Conservation (phyloP, 2,329 filamentous ascomycete species). For the Fusarium buharicum region DNA sequence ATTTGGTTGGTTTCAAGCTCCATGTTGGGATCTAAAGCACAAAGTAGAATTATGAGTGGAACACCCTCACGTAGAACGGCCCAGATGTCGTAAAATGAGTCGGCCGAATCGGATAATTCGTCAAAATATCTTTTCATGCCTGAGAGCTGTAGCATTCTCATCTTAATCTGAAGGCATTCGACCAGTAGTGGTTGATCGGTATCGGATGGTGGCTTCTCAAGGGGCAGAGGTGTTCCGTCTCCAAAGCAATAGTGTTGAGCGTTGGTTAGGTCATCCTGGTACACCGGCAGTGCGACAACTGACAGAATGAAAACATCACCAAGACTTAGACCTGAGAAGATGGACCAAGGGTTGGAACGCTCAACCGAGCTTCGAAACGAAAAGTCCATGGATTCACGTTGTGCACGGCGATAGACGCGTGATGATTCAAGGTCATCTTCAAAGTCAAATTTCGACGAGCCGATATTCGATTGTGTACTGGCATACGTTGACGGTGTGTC, state of each 20-base stretch:
- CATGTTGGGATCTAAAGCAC: no score
- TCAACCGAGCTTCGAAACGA: slow-evolving; percentile 17
- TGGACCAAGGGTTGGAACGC: slow-evolving; percentile 1
- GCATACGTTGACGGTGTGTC: not conserved
- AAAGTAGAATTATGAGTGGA: not conserved
- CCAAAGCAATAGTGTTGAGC: slow-evolving; percentile 19
- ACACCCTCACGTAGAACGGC: not conserved
- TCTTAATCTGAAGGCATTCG: slow-evolving; percentile 1
- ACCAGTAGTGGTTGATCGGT: not conserved
- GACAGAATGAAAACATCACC: slow-evolving; percentile 11
- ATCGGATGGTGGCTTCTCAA: not conserved
- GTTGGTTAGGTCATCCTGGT: slow-evolving; percentile 14
- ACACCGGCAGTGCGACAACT: slow-evolving; percentile 12
- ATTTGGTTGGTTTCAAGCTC: no score
- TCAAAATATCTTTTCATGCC: not conserved
- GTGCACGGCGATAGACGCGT: slow-evolving; percentile 14
- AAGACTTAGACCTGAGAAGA: slow-evolving; percentile 14
- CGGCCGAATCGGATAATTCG: not conserved
- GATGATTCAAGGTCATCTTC: slow-evolving; percentile 12
- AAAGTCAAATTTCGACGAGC: slow-evolving; percentile 7
- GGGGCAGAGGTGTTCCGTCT: not conserved
- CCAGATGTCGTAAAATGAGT: not conserved
- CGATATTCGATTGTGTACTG: not conserved
- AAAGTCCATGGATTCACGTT: slow-evolving; percentile 18
- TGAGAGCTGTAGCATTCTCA: slow-evolving; percentile 2